These are phyloP conservation scores for Coemansia biformis DNA, from an alignment of 192 early-diverging fungal species.

Conservation along the genomic window DNA sequence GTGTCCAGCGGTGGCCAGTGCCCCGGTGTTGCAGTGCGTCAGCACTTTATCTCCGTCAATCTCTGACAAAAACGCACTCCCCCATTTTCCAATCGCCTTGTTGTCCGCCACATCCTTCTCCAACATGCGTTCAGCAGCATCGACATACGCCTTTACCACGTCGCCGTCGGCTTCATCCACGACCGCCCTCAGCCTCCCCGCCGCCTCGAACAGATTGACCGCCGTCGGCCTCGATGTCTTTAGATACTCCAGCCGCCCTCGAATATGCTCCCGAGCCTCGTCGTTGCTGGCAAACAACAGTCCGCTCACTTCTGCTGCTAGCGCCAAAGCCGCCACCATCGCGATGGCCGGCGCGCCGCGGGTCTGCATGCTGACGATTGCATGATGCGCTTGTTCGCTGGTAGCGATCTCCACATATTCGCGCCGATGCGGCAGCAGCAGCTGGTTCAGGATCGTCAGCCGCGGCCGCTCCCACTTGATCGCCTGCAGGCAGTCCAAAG, in stretches of 20 bases:
- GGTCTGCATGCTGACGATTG: slow-evolving; percentile 91
- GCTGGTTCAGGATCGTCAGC: slow-evolving; percentile 85
- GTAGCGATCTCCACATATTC: slow-evolving; percentile 64
- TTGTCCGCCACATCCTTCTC: slow-evolving; percentile 83
- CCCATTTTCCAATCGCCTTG: slow-evolving; percentile 72
- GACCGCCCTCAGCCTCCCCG: slow-evolving; percentile 41
- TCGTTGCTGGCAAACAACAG: slow-evolving; percentile 20
- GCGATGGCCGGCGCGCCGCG: slow-evolving; percentile 94
- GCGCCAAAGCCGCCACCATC: slow-evolving; percentile 86
- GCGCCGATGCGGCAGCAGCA: slow-evolving; percentile 79
- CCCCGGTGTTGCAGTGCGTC: slow-evolving; percentile 98
- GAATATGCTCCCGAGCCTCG: slow-evolving; percentile 52
- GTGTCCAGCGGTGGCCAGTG: slow-evolving; percentile 74
- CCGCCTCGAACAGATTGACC: slow-evolving; percentile 91
- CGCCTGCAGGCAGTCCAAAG: slow-evolving; percentile 12
- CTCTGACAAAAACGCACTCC: slow-evolving; percentile 55
- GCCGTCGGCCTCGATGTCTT: slow-evolving; percentile 91
- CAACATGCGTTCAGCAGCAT: slow-evolving; percentile 77
- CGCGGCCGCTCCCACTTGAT: slow-evolving; percentile 41
- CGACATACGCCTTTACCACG: slow-evolving; percentile 62
- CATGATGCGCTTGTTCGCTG: slow-evolving; percentile 70
- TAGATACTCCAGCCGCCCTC: slow-evolving; percentile 64
- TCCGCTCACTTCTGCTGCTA: slow-evolving; percentile 67
- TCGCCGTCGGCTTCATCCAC: slow-evolving; percentile 11
- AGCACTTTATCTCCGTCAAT: slow-evolving; percentile 54